phyloP scores from a whole-genome alignment of 1,139 yeast genomes.

The Geotrichum siamense region DNA sequence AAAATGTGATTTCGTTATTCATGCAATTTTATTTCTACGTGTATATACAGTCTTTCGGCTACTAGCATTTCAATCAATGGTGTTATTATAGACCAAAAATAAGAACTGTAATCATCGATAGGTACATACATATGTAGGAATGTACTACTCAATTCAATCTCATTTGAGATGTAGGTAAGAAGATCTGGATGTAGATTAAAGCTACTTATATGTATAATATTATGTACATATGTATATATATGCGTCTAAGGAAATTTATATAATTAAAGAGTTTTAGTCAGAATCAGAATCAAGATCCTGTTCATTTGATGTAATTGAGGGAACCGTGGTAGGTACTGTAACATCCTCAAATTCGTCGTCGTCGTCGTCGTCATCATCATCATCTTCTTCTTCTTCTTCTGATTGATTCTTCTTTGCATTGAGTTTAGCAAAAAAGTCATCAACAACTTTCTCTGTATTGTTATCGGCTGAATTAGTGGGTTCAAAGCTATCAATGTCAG shows the following conservation, averaged over 20 bases:
- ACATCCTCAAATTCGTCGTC: slow-evolving; percentile 57
- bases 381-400: slow-evolving; percentile 37
- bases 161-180: background rate
- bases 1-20: no score
- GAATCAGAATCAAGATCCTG: slow-evolving; percentile 5
- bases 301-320: background rate
- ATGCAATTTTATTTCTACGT: no score
- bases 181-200: background rate
- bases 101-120: no score
- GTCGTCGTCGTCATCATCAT: slow-evolving; percentile 53
- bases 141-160: background rate
- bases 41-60: no score
- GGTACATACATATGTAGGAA: no score
- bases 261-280: slow-evolving; percentile 9
- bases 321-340: slow-evolving; percentile 42
- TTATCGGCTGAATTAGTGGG: slow-evolving; percentile 32
- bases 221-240: background rate
- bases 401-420: slow-evolving; percentile 57
- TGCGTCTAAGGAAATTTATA: no score
- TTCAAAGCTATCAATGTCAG: slow-evolving; percentile 7
- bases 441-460: slow-evolving; percentile 59
- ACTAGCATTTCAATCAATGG: no score
- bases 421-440: slow-evolving; percentile 69
- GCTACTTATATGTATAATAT: background rate
- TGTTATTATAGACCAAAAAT: no score